Conservation (phyloP, 2,329 filamentous ascomycete genomes). For the Sclerotinia sclerotiorum region DNA sequence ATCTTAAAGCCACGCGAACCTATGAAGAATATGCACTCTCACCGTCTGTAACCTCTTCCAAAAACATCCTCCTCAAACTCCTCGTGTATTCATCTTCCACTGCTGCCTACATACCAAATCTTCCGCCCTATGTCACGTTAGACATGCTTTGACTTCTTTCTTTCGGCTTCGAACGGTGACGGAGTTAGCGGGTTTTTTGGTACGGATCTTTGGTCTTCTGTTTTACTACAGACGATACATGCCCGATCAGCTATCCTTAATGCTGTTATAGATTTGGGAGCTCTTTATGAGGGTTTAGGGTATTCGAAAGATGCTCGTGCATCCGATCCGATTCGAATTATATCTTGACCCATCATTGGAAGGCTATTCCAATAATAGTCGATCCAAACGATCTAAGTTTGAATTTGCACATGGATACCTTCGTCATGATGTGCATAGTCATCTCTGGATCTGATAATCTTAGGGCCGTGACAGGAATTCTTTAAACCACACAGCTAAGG, state of each 20-base stretch:
- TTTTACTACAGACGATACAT: slow-evolving; percentile 28
- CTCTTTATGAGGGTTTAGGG: slow-evolving; percentile 25
- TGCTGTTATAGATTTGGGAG: slow-evolving; percentile 29
- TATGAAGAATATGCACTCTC: slow-evolving; percentile 32
- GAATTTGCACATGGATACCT: slow-evolving; percentile 1
- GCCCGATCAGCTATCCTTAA: slow-evolving; percentile 28
- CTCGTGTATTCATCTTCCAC: slow-evolving; percentile 5
- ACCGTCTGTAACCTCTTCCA: no score
- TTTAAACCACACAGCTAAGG: slow-evolving; percentile 14
- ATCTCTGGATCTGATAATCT: slow-evolving; percentile 13
- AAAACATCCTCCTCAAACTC: neutral
- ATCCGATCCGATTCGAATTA: neutral
- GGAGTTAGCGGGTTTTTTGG: slow-evolving; percentile 18
- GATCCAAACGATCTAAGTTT: neutral
- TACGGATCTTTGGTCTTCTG: slow-evolving; percentile 28
- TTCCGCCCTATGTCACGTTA: slow-evolving; percentile 23
- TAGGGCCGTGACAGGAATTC: slow-evolving; percentile 1
- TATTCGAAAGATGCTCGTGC: neutral
- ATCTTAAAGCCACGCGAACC: slow-evolving; percentile 26
- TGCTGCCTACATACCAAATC: slow-evolving; percentile 1
- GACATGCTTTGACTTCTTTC: slow-evolving; percentile 27
- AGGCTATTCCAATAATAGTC: slow-evolving; percentile 14
- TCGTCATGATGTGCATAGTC: slow-evolving; percentile 16
- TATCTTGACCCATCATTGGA: neutral
- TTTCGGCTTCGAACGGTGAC: slow-evolving; percentile 26